Conservation (phyloP, 352 stramenopile species). For the Phytophthora vignae region DNA sequence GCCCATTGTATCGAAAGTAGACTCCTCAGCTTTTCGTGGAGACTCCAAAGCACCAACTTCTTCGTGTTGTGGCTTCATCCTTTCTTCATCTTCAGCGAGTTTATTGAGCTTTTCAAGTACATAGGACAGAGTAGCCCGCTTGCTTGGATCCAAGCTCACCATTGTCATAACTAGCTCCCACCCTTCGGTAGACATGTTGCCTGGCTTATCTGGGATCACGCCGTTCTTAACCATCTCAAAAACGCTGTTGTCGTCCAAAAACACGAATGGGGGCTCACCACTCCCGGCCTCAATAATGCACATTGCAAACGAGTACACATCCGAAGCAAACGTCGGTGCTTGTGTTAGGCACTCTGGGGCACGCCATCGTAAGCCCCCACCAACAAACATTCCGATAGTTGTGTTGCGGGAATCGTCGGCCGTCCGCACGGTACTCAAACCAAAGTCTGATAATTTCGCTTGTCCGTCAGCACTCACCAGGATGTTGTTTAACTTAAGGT, state of each 20-base stretch:
- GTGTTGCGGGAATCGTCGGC: not conserved
- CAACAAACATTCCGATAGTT: not conserved
- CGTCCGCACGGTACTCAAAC: constrained; percentile 4
- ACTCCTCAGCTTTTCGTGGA: not conserved
- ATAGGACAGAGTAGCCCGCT: not conserved
- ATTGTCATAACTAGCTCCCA: not conserved
- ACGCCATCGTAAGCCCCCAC: not conserved
- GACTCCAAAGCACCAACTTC: too few species aligned
- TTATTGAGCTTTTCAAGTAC: not conserved
- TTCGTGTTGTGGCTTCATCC: not conserved
- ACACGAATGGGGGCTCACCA: not conserved
- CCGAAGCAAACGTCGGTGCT: not conserved
- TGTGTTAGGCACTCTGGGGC: not conserved
- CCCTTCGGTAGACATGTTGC: not conserved
- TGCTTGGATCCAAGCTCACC: not conserved
- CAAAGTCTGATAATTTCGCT: constrained; percentile 41
- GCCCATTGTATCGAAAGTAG: not conserved
- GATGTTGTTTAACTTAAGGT: constrained; percentile 64
- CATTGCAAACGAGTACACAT: not conserved
- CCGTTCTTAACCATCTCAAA: not conserved
- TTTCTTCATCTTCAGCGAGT: not conserved
- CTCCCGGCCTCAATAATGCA: not conserved
- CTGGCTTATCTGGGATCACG: not conserved
- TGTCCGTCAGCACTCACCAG: constrained; percentile 32
- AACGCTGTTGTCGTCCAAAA: not conserved